Conservation (phyloP, 2,329 filamentous ascomycete species). For the Fusarium succisae region DNA sequence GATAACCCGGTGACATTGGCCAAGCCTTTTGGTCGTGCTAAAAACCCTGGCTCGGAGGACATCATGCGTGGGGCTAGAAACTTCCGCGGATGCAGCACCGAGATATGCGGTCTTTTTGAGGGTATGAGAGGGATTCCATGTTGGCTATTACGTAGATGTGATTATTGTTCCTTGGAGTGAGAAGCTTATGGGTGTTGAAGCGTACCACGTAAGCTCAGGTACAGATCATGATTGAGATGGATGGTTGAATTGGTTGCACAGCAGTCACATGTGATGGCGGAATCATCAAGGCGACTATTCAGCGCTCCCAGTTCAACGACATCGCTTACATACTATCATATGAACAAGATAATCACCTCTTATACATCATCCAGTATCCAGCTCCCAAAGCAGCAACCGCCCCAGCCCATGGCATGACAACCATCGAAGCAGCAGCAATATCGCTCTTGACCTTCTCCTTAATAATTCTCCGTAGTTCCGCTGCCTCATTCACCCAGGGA, state of each 20-base stretch:
- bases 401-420: constrained; percentile 31
- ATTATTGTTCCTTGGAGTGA: too few relatives aligned
- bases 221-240: background rate
- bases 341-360: background rate
- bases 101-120: background rate
- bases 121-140: background rate
- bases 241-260: background rate
- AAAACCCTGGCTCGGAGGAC: constrained; percentile 3
- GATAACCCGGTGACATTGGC: constrained; percentile 8
- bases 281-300: background rate
- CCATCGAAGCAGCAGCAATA: background rate
- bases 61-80: constrained; percentile 6
- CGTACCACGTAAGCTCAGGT: background rate
- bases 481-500: constrained; percentile 46
- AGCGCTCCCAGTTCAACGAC: background rate
- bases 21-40: constrained; percentile 1
- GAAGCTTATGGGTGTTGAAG: background rate
- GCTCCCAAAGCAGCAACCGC: constrained; percentile 10
- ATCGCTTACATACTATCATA: background rate
- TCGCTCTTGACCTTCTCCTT: constrained; percentile 16
- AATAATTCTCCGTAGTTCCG: constrained; percentile 22
- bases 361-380: constrained; percentile 16
- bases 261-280: background rate
- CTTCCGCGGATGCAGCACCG: background rate
- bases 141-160: background rate